These are phyloP conservation scores for Nitzschia sp. DNA, from an alignment of 108 stramenopile species.

Conservation along the genomic window DNA sequence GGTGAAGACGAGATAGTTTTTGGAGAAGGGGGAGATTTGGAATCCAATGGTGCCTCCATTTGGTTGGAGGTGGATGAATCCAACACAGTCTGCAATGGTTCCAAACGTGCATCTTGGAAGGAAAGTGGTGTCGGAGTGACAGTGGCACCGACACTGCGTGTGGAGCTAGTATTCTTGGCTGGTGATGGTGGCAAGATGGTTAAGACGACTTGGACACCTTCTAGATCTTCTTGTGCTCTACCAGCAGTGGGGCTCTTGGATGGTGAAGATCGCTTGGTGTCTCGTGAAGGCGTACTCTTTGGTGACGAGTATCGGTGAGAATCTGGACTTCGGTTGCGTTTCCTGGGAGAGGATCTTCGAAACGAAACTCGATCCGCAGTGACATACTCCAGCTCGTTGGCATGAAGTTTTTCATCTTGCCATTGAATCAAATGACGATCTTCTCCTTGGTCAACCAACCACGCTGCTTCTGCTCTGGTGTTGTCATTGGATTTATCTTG, in stretches of 20 bases:
- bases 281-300: neutral
- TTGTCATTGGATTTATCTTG: neutral
- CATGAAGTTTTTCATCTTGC: neutral
- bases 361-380: constrained; percentile 3
- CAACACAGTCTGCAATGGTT: neutral
- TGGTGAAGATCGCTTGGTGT: neutral
- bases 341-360: neutral
- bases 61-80: neutral
- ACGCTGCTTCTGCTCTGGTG: neutral
- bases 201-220: constrained; percentile 31
- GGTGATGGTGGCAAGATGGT: constrained; percentile 31
- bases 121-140: constrained; percentile 1
- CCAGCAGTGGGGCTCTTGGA: neutral
- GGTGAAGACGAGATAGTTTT: neutral
- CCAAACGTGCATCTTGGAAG: neutral
- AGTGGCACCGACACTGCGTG: neutral
- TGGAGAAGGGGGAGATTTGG: neutral
- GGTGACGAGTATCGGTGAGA: no score
- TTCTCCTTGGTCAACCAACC: constrained; percentile 7
- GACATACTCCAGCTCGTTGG: neutral
- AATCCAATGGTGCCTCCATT: neutral
- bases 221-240: neutral
- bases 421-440: constrained; percentile 7
- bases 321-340: no score
- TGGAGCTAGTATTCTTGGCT: neutral